phyloP scores from a whole-genome alignment of 352 stramenopile species.

The Globisporangium iwayamae region DNA sequence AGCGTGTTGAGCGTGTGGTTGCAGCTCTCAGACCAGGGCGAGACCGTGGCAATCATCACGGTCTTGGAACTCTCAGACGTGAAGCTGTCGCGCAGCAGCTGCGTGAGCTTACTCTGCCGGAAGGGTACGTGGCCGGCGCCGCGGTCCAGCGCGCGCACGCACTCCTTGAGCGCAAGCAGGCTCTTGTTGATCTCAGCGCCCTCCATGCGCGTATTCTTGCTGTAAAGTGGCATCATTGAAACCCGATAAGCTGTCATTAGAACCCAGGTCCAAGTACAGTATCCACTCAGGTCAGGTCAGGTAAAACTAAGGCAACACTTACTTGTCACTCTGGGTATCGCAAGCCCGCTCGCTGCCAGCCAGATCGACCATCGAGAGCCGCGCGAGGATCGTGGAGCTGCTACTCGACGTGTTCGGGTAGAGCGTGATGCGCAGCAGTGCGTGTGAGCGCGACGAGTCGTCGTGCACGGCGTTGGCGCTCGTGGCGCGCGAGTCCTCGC shows the following conservation, averaged over 20 bases:
- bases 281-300: not conserved
- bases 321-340: conserved; percentile 88
- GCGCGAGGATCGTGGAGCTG: conserved; percentile 23
- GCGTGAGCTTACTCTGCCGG: conserved; percentile 93
- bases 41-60: conserved; percentile 95
- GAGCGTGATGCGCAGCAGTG: conserved; percentile 82
- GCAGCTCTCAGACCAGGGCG: conserved; percentile 89
- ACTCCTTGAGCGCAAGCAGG: conserved; percentile 96
- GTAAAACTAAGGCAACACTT: not conserved
- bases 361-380: conserved; percentile 89
- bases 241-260: not conserved
- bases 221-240: conserved; percentile 11
- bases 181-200: conserved; percentile 97
- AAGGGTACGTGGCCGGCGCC: conserved; percentile 90
- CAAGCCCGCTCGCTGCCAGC: conserved; percentile 92
- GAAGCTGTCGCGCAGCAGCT: conserved; percentile 91
- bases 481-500: conserved; percentile 83
- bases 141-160: conserved; percentile 93
- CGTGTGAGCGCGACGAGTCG: conserved; percentile 83
- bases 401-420: conserved; percentile 10
- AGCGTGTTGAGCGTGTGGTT: conserved; percentile 97
- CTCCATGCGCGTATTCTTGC: conserved; percentile 91
- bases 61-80: conserved; percentile 89
- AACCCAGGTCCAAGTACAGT: not conserved
- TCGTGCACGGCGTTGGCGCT: conserved; percentile 86